phyloP scores from a whole-genome alignment of 768 basidiomycete species.

The Cystofilobasidium macerans region DNA sequence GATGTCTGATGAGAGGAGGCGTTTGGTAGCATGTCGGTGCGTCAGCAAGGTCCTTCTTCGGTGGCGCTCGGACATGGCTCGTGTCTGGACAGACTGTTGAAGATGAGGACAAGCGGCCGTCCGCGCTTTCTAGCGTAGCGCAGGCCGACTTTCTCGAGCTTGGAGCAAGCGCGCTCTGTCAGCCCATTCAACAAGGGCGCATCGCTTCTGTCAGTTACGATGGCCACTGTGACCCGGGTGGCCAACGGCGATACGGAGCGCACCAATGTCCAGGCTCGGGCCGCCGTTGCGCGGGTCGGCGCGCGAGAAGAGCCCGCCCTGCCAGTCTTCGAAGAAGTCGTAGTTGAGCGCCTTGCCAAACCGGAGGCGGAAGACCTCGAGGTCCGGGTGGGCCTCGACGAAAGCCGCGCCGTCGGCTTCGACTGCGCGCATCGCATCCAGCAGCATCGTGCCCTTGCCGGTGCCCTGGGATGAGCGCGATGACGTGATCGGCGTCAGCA shows the following conservation, averaged over 20 bases:
- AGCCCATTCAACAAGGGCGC: too few relatives aligned
- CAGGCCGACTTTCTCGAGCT: slow-evolving; percentile 49
- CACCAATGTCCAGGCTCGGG: slow-evolving; percentile 64
- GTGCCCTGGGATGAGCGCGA: slow-evolving; percentile 46
- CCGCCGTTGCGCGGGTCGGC: slow-evolving; percentile 45
- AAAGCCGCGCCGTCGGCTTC: slow-evolving; percentile 57
- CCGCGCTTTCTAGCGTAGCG: slow-evolving; percentile 48
- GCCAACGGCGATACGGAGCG: not conserved
- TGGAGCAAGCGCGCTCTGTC: not conserved
- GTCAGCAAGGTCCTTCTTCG: not conserved
- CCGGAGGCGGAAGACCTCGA: slow-evolving; percentile 74
- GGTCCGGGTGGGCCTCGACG: slow-evolving; percentile 73
- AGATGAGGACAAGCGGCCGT: slow-evolving; percentile 62
- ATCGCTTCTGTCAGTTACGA: too few relatives aligned
- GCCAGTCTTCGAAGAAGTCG: slow-evolving; percentile 32
- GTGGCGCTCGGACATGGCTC: too few relatives aligned
- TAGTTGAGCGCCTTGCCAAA: slow-evolving; percentile 50
- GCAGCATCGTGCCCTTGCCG: slow-evolving; percentile 71
- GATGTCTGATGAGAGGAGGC: slow-evolving; percentile 30
- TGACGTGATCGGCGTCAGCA: not conserved
- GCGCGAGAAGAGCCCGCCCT: slow-evolving; percentile 21
- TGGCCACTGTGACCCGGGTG: too few relatives aligned
- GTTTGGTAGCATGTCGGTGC: not conserved
- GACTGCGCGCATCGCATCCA: slow-evolving; percentile 65
- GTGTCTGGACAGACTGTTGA: slow-evolving; percentile 63